phyloP scores from a whole-genome alignment of 2,329 filamentous ascomycete species.

The Penicillium sp. region DNA sequence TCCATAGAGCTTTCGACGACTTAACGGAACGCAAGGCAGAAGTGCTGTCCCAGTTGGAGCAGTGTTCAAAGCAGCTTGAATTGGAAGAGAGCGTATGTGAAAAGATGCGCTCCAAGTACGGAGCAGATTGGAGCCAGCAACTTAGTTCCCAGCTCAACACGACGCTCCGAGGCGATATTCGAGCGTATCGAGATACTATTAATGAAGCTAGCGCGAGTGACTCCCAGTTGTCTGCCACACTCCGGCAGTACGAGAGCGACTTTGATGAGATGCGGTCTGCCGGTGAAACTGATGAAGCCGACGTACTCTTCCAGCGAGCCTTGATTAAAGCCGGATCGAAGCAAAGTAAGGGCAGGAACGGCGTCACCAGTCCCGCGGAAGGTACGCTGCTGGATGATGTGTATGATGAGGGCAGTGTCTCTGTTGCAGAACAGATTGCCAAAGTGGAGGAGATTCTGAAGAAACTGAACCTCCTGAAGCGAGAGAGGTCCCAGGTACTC shows the following conservation, averaged over 20 bases:
- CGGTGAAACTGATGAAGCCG: conserved; percentile 78
- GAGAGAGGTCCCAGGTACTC: conserved; percentile 83
- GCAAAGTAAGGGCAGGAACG: conserved; percentile 57
- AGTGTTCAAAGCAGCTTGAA: conserved; percentile 81
- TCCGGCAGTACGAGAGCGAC: conserved; percentile 79
- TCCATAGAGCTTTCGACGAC: conserved; percentile 72
- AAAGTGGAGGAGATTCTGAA: conserved; percentile 86
- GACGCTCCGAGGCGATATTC: conserved; percentile 79
- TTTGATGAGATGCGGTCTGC: conserved; percentile 95
- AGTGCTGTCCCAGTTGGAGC: conserved; percentile 69
- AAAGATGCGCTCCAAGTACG: conserved; percentile 98
- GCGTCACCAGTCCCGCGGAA: conserved; percentile 61
- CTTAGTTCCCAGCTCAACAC: conserved; percentile 86
- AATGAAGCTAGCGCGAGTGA: conserved; percentile 88
- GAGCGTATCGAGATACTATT: conserved; percentile 81
- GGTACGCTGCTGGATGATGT: conserved; percentile 86
- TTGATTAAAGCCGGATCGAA: conserved; percentile 70
- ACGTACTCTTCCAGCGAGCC: conserved; percentile 82
- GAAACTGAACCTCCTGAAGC: conserved; percentile 87
- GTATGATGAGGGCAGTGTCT: conserved; percentile 74
- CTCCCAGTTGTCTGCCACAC: conserved; percentile 72
- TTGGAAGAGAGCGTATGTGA: conserved; percentile 98
- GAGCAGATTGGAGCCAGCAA: conserved; percentile 93
- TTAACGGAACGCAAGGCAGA: conserved; percentile 72
- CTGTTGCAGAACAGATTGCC: conserved; percentile 82